phyloP scores from a whole-genome alignment of 768 basidiomycete species.

The Podaxis mareebaensis region DNA sequence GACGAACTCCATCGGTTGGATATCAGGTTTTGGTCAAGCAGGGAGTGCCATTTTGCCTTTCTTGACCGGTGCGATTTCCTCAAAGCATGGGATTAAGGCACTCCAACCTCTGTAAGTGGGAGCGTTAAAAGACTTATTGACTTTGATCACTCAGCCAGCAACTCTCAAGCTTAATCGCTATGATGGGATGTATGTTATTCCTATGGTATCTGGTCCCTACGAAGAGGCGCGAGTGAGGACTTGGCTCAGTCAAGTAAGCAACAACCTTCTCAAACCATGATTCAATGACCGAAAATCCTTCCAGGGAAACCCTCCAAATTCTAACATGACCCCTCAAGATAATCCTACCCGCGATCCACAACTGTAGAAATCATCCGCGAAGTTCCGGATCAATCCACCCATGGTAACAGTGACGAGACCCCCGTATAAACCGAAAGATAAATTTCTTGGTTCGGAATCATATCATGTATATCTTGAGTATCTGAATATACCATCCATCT shows the following conservation, averaged over 20 bases:
- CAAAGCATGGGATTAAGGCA: slow-evolving; percentile 57
- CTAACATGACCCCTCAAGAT: too few relatives aligned
- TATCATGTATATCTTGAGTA: too few relatives aligned
- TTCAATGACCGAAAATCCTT: background rate
- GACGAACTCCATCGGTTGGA: slow-evolving; percentile 64
- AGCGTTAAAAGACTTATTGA: background rate
- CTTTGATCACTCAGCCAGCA: background rate
- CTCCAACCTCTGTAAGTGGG: slow-evolving; percentile 60
- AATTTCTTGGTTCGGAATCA: too few relatives aligned
- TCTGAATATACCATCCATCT: too few relatives aligned
- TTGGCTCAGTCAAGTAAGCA: background rate
- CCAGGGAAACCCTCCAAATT: background rate
- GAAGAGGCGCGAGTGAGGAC: slow-evolving; percentile 1
- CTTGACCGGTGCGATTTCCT: slow-evolving; percentile 68
- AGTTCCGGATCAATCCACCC: too few relatives aligned
- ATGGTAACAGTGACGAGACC: too few relatives aligned
- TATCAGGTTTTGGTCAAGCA: slow-evolving; percentile 67
- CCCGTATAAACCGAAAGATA: too few relatives aligned
- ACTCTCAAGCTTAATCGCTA: slow-evolving; percentile 52
- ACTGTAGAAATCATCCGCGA: too few relatives aligned
- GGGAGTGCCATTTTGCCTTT: slow-evolving; percentile 75
- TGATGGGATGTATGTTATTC: slow-evolving; percentile 60
- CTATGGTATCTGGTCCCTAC: slow-evolving; percentile 55
- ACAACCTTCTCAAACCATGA: background rate
- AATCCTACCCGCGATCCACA: too few relatives aligned